Conservation (phyloP, 2,329 filamentous ascomycete species). For the Gnomoniopsis sp. region DNA sequence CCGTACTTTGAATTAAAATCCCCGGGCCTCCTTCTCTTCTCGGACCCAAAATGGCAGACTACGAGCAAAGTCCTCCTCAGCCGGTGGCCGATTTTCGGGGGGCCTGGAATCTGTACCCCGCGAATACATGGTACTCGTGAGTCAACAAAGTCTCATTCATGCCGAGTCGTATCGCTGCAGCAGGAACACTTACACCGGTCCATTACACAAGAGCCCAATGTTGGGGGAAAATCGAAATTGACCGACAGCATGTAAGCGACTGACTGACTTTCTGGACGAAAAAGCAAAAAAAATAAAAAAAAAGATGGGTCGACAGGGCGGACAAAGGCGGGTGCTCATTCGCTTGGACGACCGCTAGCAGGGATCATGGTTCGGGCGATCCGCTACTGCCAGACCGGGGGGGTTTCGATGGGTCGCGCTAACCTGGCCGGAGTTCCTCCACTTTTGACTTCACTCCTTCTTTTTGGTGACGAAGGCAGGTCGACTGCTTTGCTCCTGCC, state of each 20-base stretch:
- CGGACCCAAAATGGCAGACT: not conserved
- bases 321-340: too few species aligned
- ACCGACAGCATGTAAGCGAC: too few species aligned
- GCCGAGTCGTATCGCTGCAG: not conserved
- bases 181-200: not conserved
- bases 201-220: not conserved
- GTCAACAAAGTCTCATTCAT: not conserved
- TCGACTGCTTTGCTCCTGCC: not conserved
- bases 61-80: not conserved
- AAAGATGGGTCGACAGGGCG: too few species aligned
- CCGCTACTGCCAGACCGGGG: not conserved
- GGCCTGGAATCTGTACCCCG: not conserved
- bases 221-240: not conserved
- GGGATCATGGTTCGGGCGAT: not conserved
- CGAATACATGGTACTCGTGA: not conserved
- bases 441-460: conserved; percentile 17
- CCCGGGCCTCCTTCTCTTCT: not conserved
- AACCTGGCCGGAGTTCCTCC: conserved; percentile 10
- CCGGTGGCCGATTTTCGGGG: conserved; percentile 6
- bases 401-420: not conserved
- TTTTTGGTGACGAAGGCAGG: not conserved
- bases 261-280: too few species aligned
- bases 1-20: not conserved
- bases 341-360: not conserved
- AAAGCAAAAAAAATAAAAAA: not conserved